Conservation (phyloP, 352 stramenopile species). For the Globisporangium echinulatum region DNA sequence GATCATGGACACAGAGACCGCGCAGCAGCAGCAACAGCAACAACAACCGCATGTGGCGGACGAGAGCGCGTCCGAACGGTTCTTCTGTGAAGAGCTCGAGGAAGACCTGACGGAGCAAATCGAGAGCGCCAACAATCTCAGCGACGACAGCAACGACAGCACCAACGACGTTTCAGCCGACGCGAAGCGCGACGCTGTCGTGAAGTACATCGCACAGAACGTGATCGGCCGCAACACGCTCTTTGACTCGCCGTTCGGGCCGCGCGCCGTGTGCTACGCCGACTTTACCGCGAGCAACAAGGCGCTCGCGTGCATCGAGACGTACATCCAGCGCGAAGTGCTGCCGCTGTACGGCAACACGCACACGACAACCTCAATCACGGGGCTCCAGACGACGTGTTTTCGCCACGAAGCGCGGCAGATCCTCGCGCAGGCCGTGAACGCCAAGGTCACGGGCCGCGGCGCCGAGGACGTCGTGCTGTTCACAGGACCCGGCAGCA, state of each 20-base stretch:
- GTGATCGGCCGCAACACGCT: slow-evolving; percentile 39
- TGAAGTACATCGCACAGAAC: slow-evolving; percentile 32
- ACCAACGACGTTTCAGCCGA: slow-evolving; percentile 2
- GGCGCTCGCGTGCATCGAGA: slow-evolving; percentile 84
- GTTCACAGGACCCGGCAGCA: slow-evolving; percentile 89
- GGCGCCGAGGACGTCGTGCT: slow-evolving; percentile 92
- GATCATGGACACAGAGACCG: slow-evolving; percentile 6
- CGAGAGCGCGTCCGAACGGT: slow-evolving; percentile 22
- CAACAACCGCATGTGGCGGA: background rate
- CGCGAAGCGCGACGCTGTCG: slow-evolving; percentile 14
- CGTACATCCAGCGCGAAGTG: slow-evolving; percentile 84
- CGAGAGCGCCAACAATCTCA: slow-evolving; percentile 10
- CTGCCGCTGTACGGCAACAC: slow-evolving; percentile 97
- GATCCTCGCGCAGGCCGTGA: slow-evolving; percentile 89
- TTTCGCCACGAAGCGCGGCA: slow-evolving; percentile 94
- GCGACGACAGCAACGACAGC: background rate
- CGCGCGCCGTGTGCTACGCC: slow-evolving; percentile 85
- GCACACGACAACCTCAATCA: slow-evolving; percentile 89
- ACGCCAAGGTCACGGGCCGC: slow-evolving; percentile 87
- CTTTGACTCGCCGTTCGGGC: slow-evolving; percentile 67
- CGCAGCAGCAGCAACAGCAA: background rate
- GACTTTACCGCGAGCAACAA: slow-evolving; percentile 94
- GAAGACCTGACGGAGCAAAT: slow-evolving; percentile 49
- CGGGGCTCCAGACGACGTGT: slow-evolving; percentile 83
- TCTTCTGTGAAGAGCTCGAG: slow-evolving; percentile 79